These are phyloP conservation scores for Asterophora parasitica DNA, from an alignment of 768 basidiomycete genomes.

Conservation along the genomic window DNA sequence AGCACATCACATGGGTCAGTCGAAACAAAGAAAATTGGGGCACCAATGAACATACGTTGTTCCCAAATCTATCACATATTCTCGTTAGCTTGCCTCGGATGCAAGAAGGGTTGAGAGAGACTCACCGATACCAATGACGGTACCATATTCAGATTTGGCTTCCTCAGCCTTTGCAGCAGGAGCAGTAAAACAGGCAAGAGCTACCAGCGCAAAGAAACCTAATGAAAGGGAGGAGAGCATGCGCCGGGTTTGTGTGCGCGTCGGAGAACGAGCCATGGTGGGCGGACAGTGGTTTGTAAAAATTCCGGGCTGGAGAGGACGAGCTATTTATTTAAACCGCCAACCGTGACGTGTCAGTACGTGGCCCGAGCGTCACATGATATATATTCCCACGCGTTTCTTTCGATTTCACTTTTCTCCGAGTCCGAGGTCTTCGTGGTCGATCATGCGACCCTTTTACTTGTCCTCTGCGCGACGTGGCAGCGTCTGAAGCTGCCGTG, in stretches of 20 bases:
- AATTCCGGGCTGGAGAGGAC: slow-evolving; percentile 12
- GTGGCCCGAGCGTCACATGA: slow-evolving; percentile 32
- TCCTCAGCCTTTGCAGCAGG: slow-evolving; percentile 62
- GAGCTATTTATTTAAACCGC: slow-evolving; percentile 26
- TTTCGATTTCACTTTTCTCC: not conserved
- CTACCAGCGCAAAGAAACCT: slow-evolving; percentile 57
- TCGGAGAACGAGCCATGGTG: slow-evolving; percentile 46
- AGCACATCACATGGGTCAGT: slow-evolving; percentile 22
- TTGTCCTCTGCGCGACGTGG: not conserved
- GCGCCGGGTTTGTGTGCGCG: slow-evolving; percentile 54
- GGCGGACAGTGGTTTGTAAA: slow-evolving; percentile 26
- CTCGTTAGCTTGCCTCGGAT: slow-evolving; percentile 3
- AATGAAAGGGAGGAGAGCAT: slow-evolving; percentile 57
- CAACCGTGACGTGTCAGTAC: slow-evolving; percentile 36
- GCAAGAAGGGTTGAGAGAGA: slow-evolving; percentile 5
- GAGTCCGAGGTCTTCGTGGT: slow-evolving; percentile 2
- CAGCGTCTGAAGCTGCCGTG: not conserved
- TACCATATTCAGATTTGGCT: slow-evolving; percentile 73
- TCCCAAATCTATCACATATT: slow-evolving; percentile 64
- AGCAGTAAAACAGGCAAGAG: slow-evolving; percentile 69
- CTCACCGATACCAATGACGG: slow-evolving; percentile 89
- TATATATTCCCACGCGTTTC: slow-evolving; percentile 6
- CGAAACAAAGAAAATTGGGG: not conserved
- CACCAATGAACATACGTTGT: slow-evolving; percentile 57
- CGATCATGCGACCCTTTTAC: not conserved